phyloP scores from a whole-genome alignment of 805 yeast genomes.

The Lipomyces starkeyi region DNA sequence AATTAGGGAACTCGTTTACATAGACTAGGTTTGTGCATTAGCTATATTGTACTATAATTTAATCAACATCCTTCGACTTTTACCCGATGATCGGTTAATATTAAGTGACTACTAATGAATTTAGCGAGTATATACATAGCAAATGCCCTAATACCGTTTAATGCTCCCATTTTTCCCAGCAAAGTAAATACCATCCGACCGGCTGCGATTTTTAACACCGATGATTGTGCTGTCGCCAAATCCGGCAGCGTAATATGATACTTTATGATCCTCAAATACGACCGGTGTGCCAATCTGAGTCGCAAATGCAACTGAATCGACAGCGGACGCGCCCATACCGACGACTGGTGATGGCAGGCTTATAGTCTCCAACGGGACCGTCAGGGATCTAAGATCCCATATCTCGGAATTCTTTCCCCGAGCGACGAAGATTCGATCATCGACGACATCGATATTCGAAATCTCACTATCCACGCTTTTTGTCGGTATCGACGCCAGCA shows the following conservation, averaged over 20 bases:
- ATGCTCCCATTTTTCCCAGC: slow-evolving; percentile 18
- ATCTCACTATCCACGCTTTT: slow-evolving; percentile 4
- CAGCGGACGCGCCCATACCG: slow-evolving; percentile 1
- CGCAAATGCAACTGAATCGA: slow-evolving; percentile 7
- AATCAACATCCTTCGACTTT: not conserved
- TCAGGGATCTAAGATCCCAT: slow-evolving; percentile 27
- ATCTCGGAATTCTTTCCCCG: slow-evolving; percentile 19
- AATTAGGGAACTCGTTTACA: not conserved
- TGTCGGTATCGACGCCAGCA: slow-evolving; percentile 1
- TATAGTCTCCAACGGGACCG: slow-evolving; percentile 14
- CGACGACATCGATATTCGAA: slow-evolving; percentile 6
- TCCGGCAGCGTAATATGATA: slow-evolving; percentile 12
- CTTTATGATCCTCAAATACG: not conserved
- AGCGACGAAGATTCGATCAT: slow-evolving; percentile 16
- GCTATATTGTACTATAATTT: not conserved
- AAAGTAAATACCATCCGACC: slow-evolving; percentile 1
- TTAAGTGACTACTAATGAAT: not conserved
- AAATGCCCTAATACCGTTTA: slow-evolving; percentile 10
- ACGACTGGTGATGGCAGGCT: slow-evolving; percentile 6
- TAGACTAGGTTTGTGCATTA: not conserved
- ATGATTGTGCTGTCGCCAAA: slow-evolving; percentile 5
- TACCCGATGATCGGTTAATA: not conserved
- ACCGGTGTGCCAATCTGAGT: slow-evolving; percentile 8
- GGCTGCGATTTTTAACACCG: slow-evolving; percentile 9
- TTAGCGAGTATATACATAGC: not conserved